These are phyloP conservation scores for Metschnikowia amazonensis DNA, from an alignment of 805 yeast species.

Conservation along the genomic window DNA sequence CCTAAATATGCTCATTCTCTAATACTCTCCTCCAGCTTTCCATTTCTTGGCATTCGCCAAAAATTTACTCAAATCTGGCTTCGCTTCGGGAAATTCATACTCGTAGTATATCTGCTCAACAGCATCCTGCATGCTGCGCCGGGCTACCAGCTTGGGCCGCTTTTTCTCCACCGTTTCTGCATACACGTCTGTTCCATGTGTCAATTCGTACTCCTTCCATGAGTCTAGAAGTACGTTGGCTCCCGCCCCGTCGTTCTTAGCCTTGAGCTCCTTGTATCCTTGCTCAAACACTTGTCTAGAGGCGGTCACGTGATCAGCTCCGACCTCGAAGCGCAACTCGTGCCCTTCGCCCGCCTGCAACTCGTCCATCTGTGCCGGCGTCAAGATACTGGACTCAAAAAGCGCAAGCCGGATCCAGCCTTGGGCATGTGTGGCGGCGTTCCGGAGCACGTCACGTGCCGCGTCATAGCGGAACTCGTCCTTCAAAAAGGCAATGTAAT, in stretches of 20 bases:
- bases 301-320: conserved; percentile 46
- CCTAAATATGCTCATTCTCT: neutral
- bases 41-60: conserved; percentile 42
- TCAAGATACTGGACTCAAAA: conserved; percentile 66
- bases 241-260: conserved; percentile 31
- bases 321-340: conserved; percentile 50
- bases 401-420: conserved; percentile 66
- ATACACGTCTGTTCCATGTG: conserved; percentile 50
- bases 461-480: conserved; percentile 55
- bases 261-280: conserved; percentile 47
- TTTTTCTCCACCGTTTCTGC: conserved; percentile 37
- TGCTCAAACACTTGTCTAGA: conserved; percentile 55
- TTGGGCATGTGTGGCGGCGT: conserved; percentile 29
- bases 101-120: conserved; percentile 53
- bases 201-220: conserved; percentile 58
- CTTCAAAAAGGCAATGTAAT: conserved; percentile 55
- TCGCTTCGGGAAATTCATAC: conserved; percentile 67
- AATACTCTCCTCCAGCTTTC: conserved; percentile 3
- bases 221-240: conserved; percentile 57
- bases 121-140: conserved; percentile 42
- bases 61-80: conserved; percentile 33
- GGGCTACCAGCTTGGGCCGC: conserved; percentile 52
- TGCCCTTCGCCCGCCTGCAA: conserved; percentile 44
- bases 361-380: conserved; percentile 45
- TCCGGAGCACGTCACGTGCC: conserved; percentile 51